Conservation (phyloP, 2,329 filamentous ascomycete genomes). For the Diplodia scrobiculata region DNA sequence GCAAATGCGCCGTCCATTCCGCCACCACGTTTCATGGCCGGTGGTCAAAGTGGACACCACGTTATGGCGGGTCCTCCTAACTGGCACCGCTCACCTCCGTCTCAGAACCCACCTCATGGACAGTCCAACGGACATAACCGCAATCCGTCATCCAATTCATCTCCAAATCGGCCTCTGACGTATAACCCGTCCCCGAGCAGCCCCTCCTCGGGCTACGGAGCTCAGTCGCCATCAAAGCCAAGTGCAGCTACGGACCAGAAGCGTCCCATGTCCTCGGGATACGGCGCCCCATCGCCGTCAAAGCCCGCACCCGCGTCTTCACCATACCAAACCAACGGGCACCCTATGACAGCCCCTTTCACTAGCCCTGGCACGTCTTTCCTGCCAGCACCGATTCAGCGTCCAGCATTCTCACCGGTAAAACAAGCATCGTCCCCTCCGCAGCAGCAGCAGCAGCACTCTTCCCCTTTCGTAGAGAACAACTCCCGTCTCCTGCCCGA, state of each 20-base stretch:
- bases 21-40: conserved; percentile 5
- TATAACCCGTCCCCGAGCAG: conserved; percentile 40
- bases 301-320: conserved; percentile 43
- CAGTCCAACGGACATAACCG: conserved; percentile 16
- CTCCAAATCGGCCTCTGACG: conserved; percentile 20
- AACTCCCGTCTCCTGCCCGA: conserved; percentile 40
- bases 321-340: conserved; percentile 40
- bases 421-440: conserved; percentile 46
- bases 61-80: conserved; percentile 16
- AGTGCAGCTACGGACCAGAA: conserved; percentile 44
- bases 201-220: conserved; percentile 37
- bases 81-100: neutral
- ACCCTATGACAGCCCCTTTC: conserved; percentile 41
- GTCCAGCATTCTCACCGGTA: conserved; percentile 44
- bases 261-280: conserved; percentile 48
- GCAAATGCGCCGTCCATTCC: conserved; percentile 10
- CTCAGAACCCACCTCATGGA: neutral
- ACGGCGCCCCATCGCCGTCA: conserved; percentile 37
- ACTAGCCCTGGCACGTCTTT: conserved; percentile 52
- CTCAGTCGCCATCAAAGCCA: conserved; percentile 30
- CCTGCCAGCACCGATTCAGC: conserved; percentile 42
- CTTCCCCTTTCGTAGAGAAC: conserved; percentile 34
- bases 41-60: conserved; percentile 1
- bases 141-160: neutral
- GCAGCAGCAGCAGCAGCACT: conserved; percentile 37